Evolutionary conservation across 2,329 filamentous ascomycete species (phyloP), one percentile per base, ranked within the genome.

Genomic region (Mariannaea sp.): DNA sequence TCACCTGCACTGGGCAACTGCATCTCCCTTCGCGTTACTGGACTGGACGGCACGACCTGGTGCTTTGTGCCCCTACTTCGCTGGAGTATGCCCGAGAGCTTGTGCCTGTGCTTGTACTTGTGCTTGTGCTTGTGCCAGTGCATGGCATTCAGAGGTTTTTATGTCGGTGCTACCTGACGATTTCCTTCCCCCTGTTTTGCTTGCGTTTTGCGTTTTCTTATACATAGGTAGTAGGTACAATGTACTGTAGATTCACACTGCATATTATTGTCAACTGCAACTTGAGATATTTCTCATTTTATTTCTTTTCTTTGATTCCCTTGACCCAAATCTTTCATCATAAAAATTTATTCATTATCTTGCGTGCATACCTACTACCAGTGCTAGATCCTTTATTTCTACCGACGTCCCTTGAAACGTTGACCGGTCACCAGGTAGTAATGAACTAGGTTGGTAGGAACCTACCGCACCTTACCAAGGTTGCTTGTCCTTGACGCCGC

Each of bases 391-490:
- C 46, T 45, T n/a, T n/a, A n/a, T n/a, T 47, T 22, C 42, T 22
- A 16, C 60, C 8, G 5, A 5, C 50, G 63, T 56, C 52, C 56
- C 53, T 49, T 52, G 36, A 33, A 30, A 53, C 55, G 46, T 47
- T 33, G 33, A 22, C 17, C 17, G 33, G 33, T 36, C 44, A 40
- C 26, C 44, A 22, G 44, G 43, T 27, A 39, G 33, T 8, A n/a
- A n/a, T n/a, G n/a, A n/a, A n/a, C n/a, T n/a, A n/a, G n/a, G n/a
- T n/a, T n/a, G n/a, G n/a, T n/a, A n/a, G n/a, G n/a, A n/a, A n/a
- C n/a, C n/a, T n/a, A n/a, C n/a, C n/a, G n/a, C n/a, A n/a, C n/a
- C n/a, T n/a, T n/a, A n/a, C n/a, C n/a, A n/a, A n/a, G n/a, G n/a
- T 45, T 20, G 30, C 33, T 20, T 22, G 35, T 5, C 19, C 19